Evolutionary conservation across 2,329 filamentous ascomycete species (phyloP).

Genomic region (Erysiphe neolycopersici): DNA sequence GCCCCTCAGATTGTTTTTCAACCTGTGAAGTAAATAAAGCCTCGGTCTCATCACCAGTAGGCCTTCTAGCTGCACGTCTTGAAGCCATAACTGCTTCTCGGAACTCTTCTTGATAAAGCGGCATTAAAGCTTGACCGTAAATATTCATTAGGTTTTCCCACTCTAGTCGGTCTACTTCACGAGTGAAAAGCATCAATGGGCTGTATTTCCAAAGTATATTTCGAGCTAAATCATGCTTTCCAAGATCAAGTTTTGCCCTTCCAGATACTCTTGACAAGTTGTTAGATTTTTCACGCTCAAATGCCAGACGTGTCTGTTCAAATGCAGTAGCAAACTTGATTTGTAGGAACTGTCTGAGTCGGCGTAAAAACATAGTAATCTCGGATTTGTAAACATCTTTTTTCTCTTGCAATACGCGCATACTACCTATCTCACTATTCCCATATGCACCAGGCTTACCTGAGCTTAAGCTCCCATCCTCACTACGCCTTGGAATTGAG

Average conservation of each 20-base stretch:
- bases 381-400: conserved; percentile 67
- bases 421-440: conserved; percentile 36
- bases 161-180: conserved; percentile 55
- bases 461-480: conserved; percentile 11
- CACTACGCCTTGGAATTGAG: conserved; percentile 16
- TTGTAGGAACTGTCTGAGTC: conserved; percentile 59
- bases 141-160: conserved; percentile 59
- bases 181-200: conserved; percentile 63
- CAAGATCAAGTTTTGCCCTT: conserved; percentile 38
- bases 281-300: conserved; percentile 22
- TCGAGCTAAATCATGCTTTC: conserved; percentile 44
- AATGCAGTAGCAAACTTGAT: conserved; percentile 54
- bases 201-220: conserved; percentile 67
- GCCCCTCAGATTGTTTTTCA: conserved; percentile 65
- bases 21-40: conserved; percentile 62
- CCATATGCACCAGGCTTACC: conserved; percentile 18
- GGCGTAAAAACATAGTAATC: conserved; percentile 47
- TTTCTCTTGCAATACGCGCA: conserved; percentile 87
- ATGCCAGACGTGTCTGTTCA: conserved; percentile 36
- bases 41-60: conserved; percentile 51
- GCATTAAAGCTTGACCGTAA: conserved; percentile 53
- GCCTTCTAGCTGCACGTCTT: conserved; percentile 54
- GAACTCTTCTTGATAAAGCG: conserved; percentile 62
- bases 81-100: conserved; percentile 49
- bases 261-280: conserved; percentile 21